Percentiles rank a stretch among this genome's conserved stretches.
These are phyloP conservation scores for Erodium texanum DNA, from an alignment of 441 rosid genomes.

Conservation along the genomic window DNA sequence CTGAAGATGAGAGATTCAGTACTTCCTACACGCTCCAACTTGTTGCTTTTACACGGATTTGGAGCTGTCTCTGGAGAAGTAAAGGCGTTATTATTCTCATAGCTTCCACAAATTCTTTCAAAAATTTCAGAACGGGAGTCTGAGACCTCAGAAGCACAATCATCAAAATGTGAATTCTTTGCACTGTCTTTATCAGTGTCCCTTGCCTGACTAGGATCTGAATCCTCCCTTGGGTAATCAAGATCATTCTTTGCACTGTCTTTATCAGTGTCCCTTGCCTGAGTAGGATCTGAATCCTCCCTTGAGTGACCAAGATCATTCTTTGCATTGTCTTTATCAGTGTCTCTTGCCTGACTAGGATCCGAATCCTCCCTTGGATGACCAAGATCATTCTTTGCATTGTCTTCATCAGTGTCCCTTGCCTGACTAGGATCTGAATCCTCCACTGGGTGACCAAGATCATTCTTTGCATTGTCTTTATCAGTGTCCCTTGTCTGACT, in stretches of 20 bases:
- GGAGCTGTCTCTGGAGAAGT: constrained; percentile 58
- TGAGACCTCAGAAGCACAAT: constrained; percentile 56
- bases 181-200: constrained; percentile 54
- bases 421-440: constrained; percentile 37
- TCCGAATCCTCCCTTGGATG: too few relatives aligned
- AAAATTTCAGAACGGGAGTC: constrained; percentile 47
- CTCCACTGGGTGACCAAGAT: too few relatives aligned
- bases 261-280: too few relatives aligned
- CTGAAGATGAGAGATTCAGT: constrained; percentile 58
- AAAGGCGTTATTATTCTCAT: constrained; percentile 34
- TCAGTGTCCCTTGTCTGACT: too few relatives aligned
- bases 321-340: too few relatives aligned
- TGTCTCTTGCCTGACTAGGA: too few relatives aligned
- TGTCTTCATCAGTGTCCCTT: constrained; percentile 56
- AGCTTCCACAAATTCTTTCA: constrained; percentile 41
- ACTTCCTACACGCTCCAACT: constrained; percentile 63
- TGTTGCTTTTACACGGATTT: constrained; percentile 31
- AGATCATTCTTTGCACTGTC: too few relatives aligned
- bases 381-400: too few relatives aligned
- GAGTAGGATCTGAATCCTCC: too few relatives aligned
- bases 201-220: constrained; percentile 44
- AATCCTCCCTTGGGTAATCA: too few relatives aligned
- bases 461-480: too few relatives aligned
- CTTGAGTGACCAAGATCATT: too few relatives aligned
- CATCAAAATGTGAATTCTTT: constrained; percentile 45